Percentiles rank a stretch among this genome's conserved stretches.
Conservation (phyloP, 495 filamentous ascomycete genomes). For the Talaromyces liani region DNA sequence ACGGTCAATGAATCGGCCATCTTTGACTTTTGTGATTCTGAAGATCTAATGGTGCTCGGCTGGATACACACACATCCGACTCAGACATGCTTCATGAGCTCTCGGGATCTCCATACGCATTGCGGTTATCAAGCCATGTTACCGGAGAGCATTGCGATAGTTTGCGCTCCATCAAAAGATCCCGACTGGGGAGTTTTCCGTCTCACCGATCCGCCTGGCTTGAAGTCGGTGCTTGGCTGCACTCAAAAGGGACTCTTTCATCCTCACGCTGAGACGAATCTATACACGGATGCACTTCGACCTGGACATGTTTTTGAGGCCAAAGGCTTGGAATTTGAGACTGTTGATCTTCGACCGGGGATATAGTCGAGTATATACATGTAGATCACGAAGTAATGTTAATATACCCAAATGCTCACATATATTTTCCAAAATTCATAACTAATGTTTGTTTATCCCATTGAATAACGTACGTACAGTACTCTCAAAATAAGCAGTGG, state of each 20-base stretch:
- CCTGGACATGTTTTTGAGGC: slow-evolving; percentile 84
- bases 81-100: slow-evolving; percentile 97
- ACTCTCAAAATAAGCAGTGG: not conserved
- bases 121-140: slow-evolving; percentile 90
- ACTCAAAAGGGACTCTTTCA: slow-evolving; percentile 74
- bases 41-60: slow-evolving; percentile 83
- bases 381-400: not conserved
- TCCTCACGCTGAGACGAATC: slow-evolving; percentile 59
- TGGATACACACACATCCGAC: slow-evolving; percentile 98
- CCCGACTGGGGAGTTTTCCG: slow-evolving; percentile 91
- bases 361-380: slow-evolving; percentile 6
- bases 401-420: not conserved
- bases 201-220: slow-evolving; percentile 84
- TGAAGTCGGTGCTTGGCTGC: slow-evolving; percentile 72
- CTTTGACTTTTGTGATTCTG: slow-evolving; percentile 77
- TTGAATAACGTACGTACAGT: no score
- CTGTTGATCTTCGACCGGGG: slow-evolving; percentile 66
- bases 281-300: slow-evolving; percentile 78
- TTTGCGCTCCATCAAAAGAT: slow-evolving; percentile 77
- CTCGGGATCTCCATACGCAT: slow-evolving; percentile 87
- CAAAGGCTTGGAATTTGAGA: slow-evolving; percentile 63
- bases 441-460: no score
- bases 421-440: no score
- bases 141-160: slow-evolving; percentile 91
- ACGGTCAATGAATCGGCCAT: slow-evolving; percentile 76